phyloP scores from a whole-genome alignment of 129 eudicot genomes.

The Cynara cardunculus region DNA sequence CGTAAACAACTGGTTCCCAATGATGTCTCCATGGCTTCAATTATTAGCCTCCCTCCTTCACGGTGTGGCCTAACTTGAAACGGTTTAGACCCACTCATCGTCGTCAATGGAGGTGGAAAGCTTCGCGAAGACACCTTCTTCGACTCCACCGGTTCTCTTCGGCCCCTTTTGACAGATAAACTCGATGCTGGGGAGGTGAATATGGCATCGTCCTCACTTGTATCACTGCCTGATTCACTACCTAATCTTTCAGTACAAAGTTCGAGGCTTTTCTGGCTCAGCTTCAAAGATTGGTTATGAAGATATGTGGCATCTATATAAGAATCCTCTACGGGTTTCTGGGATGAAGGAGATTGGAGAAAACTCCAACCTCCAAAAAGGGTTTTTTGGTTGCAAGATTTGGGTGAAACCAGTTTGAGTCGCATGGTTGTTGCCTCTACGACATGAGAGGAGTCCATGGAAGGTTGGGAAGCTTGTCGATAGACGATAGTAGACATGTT shows the following conservation, averaged over 20 bases:
- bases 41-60: slow-evolving; percentile 63
- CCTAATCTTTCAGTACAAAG: slow-evolving; percentile 87
- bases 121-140: slow-evolving; percentile 28
- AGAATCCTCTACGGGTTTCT: slow-evolving; percentile 11
- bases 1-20: slow-evolving; percentile 32
- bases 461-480: slow-evolving; percentile 39
- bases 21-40: slow-evolving; percentile 51
- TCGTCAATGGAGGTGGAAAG: slow-evolving; percentile 87
- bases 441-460: slow-evolving; percentile 35
- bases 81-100: slow-evolving; percentile 48
- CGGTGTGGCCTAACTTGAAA: slow-evolving; percentile 53
- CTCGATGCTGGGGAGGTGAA: not conserved
- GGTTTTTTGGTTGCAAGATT: slow-evolving; percentile 6
- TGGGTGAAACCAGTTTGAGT: slow-evolving; percentile 50
- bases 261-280: slow-evolving; percentile 63
- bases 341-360: slow-evolving; percentile 30
- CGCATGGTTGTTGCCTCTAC: slow-evolving; percentile 41
- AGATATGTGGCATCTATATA: slow-evolving; percentile 20
- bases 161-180: not conserved
- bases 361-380: slow-evolving; percentile 22
- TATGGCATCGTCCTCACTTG: slow-evolving; percentile 18
- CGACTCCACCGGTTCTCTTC: not conserved
- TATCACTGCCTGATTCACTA: slow-evolving; percentile 68
- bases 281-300: slow-evolving; percentile 24
- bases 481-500: slow-evolving; percentile 57